phyloP scores from a whole-genome alignment of 129 eudicot species.

The Centaurea solstitialis region DNA sequence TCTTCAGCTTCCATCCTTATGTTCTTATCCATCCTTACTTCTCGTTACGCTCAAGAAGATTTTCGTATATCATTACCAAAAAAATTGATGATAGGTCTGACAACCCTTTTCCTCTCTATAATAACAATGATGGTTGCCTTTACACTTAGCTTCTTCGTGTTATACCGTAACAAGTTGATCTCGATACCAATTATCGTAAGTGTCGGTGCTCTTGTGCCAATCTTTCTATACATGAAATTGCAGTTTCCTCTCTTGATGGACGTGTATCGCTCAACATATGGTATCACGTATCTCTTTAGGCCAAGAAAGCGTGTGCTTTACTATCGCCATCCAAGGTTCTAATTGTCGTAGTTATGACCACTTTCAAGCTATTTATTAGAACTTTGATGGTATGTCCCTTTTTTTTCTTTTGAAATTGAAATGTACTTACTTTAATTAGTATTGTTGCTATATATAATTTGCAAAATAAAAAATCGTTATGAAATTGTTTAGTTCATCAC shows the following conservation, averaged over 20 bases:
- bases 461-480: too few species aligned
- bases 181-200: slow-evolving; percentile 28
- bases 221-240: too few species aligned
- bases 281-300: slow-evolving; percentile 22
- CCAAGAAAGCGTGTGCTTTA: slow-evolving; percentile 6
- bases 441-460: too few species aligned
- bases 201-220: slow-evolving; percentile 24
- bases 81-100: too few species aligned
- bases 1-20: too few species aligned
- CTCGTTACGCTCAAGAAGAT: too few species aligned
- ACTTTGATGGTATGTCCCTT: background rate
- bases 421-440: too few species aligned
- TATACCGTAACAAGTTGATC: slow-evolving; percentile 10
- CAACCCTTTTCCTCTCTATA: too few species aligned
- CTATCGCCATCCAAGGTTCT: background rate
- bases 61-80: too few species aligned
- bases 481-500: too few species aligned
- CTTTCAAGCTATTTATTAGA: background rate
- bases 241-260: slow-evolving; percentile 49
- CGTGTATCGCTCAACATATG: slow-evolving; percentile 32
- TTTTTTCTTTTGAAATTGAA: too few species aligned
- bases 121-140: slow-evolving; percentile 17
- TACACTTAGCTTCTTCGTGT: slow-evolving; percentile 7
- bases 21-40: too few species aligned
- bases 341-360: background rate